A percentile compares a stretch with the other conserved stretches of the same genome.
Evolutionary conservation across 108 stramenopile species (phyloP).

Genomic region (Poteriospumella lacustris): DNA sequence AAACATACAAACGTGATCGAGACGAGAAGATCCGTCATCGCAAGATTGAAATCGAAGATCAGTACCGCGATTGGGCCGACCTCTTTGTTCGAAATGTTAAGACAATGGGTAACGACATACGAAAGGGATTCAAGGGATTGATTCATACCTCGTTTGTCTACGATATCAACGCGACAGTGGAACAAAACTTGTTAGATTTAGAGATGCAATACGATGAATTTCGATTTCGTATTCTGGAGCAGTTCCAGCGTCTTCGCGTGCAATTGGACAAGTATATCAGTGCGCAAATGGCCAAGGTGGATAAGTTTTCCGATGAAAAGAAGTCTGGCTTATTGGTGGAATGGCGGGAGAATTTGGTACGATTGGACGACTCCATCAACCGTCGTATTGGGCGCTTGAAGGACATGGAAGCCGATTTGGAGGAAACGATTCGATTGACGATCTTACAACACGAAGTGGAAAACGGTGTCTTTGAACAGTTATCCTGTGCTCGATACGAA

Average conservation of each 20-base stretch:
- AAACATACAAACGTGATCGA: neutral
- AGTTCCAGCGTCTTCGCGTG: neutral
- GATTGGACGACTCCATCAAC: neutral
- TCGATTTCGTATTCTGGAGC: neutral
- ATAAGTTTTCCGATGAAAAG: neutral
- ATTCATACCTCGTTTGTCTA: neutral
- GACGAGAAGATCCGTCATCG: neutral
- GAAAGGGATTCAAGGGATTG: neutral
- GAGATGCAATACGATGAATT: neutral
- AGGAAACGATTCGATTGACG: slow-evolving; percentile 3
- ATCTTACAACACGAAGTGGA: slow-evolving; percentile 20
- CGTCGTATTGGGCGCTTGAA: slow-evolving; percentile 17
- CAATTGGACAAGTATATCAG: neutral
- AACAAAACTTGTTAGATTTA: neutral
- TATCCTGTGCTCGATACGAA: slow-evolving; percentile 2
- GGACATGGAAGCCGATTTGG: slow-evolving; percentile 1
- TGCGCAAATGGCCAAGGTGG: neutral
- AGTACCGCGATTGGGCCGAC: neutral
- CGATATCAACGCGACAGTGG: neutral
- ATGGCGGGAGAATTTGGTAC: neutral
- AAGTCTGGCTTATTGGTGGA: neutral
- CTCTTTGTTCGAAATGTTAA: no score
- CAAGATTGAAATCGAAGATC: neutral
- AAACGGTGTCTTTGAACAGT: slow-evolving; percentile 8
- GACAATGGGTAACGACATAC: neutral